Evolutionary conservation across 129 eudicot genomes (phyloP), one percentile per base, ranked within the genome.

Genomic region (Gnaphalium uliginosum): DNA sequence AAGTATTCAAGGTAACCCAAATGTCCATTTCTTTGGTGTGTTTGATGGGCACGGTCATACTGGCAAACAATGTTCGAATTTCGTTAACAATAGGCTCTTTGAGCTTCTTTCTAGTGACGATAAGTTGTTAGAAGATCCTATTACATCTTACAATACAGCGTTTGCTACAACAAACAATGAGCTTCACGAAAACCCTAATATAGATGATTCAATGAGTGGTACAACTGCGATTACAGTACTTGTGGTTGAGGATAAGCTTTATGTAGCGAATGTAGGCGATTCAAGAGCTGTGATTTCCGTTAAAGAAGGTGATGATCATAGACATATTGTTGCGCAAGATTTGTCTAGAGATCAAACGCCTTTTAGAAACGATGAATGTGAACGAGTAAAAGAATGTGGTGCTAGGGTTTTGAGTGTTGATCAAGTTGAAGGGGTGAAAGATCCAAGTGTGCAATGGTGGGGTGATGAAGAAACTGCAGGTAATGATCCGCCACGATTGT

Each of bases 391-490:
- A 79, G 71, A 74, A 29, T 86, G 87, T 64, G 98, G 98, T 81
- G 98, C 98, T 3, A 82, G 98, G 85, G 97, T 94, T 71, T 84
- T 94, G 88, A 94, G 91, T 59, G 97, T 90, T 77, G 98, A 94
- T 79, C 98, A 94, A 83, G 97, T 94, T 76, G 98, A 94, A 84
- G 98, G 98, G 81, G 77, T 90, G 14, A 94, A 90, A 82, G 98
- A 94, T 83, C 96, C 97, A 1, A 70, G 76, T 56, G 82, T 94
- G 33, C 98, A 94, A 39, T 72, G 93, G 17, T 94, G 98, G 98
- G 98, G 98, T 0, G 87, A 90, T 82, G 98, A 94, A 79, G 98
- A 94, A 76, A 88, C 86, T 19, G 96, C 92, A 9, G 98, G 98
- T 27, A 62, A 87, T 66, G 98, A 94, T 81, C 98, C 98, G 0